phyloP scores from a whole-genome alignment of 163 green algal genomes.

The Scenedesmus sp. region DNA sequence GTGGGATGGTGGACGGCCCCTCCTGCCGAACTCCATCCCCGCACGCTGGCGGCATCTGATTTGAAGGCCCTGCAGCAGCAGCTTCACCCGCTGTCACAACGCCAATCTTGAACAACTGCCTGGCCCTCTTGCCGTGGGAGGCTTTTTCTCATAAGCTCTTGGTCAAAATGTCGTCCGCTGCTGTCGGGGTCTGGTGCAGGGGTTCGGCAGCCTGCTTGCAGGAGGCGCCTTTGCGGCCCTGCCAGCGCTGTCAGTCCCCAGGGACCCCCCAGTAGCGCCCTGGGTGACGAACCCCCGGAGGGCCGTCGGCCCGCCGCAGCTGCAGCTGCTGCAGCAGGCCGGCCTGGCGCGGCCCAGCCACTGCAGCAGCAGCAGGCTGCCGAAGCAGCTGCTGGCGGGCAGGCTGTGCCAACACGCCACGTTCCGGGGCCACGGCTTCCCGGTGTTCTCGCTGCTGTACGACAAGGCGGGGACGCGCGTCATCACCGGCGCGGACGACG shows the following conservation, averaged over 20 bases:
- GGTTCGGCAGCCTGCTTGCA: slow-evolving; percentile 16
- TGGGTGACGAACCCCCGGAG: not conserved
- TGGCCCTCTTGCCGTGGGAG: too few relatives aligned
- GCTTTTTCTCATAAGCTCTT: too few relatives aligned
- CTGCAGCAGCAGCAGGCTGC: slow-evolving; percentile 2
- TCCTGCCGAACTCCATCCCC: too few relatives aligned
- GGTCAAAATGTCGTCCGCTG: too few relatives aligned
- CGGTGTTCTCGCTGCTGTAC: slow-evolving; percentile 84
- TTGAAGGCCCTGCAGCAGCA: too few relatives aligned
- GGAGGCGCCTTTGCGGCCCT: slow-evolving; percentile 13
- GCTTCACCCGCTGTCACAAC: too few relatives aligned
- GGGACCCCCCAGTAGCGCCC: not conserved
- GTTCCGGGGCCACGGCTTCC: slow-evolving; percentile 79
- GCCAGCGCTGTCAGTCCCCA: not conserved
- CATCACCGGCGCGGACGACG: slow-evolving; percentile 89
- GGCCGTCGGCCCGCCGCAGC: not conserved
- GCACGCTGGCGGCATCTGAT: too few relatives aligned
- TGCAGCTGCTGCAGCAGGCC: slow-evolving; percentile 30
- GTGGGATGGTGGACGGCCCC: too few relatives aligned
- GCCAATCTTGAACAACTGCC: too few relatives aligned
- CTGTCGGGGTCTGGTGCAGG: not conserved
- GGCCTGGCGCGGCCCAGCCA: not conserved
- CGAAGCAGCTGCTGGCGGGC: not conserved
- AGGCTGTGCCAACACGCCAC: slow-evolving; percentile 26
- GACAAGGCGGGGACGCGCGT: slow-evolving; percentile 70